phyloP scores from a whole-genome alignment of 352 stramenopile species.

The Pythium scleroteichum region DNA sequence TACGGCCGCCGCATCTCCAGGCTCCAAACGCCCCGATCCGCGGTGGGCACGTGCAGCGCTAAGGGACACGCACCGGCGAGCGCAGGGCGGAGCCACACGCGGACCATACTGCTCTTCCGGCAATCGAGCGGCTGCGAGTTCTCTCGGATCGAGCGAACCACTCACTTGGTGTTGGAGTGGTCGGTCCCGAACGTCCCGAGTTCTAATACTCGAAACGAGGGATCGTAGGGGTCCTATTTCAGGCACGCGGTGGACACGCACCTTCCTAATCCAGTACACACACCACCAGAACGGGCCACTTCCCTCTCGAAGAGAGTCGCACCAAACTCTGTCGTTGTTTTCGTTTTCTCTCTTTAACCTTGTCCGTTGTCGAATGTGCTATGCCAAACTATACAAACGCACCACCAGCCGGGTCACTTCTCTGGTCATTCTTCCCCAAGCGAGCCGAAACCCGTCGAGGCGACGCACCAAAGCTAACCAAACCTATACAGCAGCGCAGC shows the following conservation, averaged over 20 bases:
- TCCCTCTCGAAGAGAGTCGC: background rate
- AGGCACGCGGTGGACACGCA: background rate
- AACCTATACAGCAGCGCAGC: constrained; percentile 28
- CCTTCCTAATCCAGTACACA: background rate
- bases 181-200: constrained; percentile 29
- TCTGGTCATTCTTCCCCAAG: background rate
- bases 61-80: constrained; percentile 41
- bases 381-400: constrained; percentile 39
- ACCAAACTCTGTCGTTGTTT: constrained; percentile 3
- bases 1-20: background rate
- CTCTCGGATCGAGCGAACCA: constrained; percentile 28
- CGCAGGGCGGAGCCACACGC: constrained; percentile 68
- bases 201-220: constrained; percentile 19
- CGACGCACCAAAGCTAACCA: constrained; percentile 14
- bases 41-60: background rate
- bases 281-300: background rate
- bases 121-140: constrained; percentile 29
- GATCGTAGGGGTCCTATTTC: constrained; percentile 14
- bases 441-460: background rate
- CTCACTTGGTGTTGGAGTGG: constrained; percentile 24
- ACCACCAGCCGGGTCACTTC: constrained; percentile 24
- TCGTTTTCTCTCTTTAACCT: constrained; percentile 28
- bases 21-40: background rate
- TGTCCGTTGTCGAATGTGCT: constrained; percentile 30
- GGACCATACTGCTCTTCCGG: constrained; percentile 54